Evolutionary conservation across 192 early-diverging fungal genomes (phyloP).

Genomic region (Kickxella alabastrina): DNA sequence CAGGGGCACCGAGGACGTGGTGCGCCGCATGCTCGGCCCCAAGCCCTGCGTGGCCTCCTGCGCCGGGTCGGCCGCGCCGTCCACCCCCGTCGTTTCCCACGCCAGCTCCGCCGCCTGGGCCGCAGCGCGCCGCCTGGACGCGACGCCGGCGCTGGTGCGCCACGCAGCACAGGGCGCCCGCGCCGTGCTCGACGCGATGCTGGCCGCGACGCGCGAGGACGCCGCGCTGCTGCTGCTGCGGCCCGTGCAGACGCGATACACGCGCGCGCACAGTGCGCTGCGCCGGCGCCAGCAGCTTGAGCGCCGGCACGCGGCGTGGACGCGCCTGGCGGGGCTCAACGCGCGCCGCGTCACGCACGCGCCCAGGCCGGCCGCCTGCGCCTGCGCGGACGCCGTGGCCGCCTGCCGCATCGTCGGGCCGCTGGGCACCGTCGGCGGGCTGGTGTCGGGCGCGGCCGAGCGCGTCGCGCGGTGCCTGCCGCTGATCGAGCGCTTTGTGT

Average conservation of each 20-base stretch:
- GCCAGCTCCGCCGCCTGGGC: constrained; percentile 3
- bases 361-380: constrained; percentile 17
- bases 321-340: constrained; percentile 22
- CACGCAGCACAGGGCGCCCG: constrained; percentile 8
- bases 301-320: constrained; percentile 11
- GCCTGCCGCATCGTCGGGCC: constrained; percentile 3
- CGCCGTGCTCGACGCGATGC: constrained; percentile 7
- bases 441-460: constrained; percentile 52
- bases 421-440: constrained; percentile 46
- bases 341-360: constrained; percentile 7
- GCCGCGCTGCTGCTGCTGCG: constrained; percentile 31
- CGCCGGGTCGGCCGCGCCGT: not conserved
- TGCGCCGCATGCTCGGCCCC: constrained; percentile 30
- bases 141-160: constrained; percentile 12
- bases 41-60: not conserved
- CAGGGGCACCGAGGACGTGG: constrained; percentile 59
- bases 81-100: not conserved
- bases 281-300: not conserved
- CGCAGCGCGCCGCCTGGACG: constrained; percentile 14
- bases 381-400: constrained; percentile 10
- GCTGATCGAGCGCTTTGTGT: constrained; percentile 26
- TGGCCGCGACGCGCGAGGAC: constrained; percentile 4
- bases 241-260: constrained; percentile 4
- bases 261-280: constrained; percentile 6
- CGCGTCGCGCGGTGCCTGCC: constrained; percentile 5